Evolutionary conservation across 805 yeast genomes (phyloP), one percentile per base, ranked within the genome.

Genomic region (Candida broadrunensis): DNA sequence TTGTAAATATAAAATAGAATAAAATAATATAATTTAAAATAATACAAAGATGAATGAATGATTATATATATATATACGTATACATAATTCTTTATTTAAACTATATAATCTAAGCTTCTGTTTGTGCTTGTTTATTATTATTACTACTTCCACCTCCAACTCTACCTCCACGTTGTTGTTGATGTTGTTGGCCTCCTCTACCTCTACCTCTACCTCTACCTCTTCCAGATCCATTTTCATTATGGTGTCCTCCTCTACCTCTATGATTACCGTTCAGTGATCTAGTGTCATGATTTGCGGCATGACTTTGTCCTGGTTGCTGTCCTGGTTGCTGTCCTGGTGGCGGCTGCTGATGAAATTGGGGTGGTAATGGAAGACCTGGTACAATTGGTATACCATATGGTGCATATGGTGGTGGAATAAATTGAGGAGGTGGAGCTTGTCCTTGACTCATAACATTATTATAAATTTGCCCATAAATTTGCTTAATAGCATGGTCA

Each of bases 401-500:
- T 15, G 48, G 39, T 38, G 43, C 18, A 31, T 41, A 16, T 18
- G 14, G 37, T 33, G 18, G 16, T 23, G 43, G 43, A 5, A 15
- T 4, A n/a, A 25, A 39, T 11, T 15, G 27, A 23, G 38, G 47
- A 12, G 44, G 42, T 24, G 42, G 45, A 7, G 32, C 35, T 13
- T 41, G 42, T 3, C 73, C 73, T 38, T 68, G 69, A 46, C 50
- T 56, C 74, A 70, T 68, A 19, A 70, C 73, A 37, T 64, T 60
- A 37, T 65, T 63, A 51, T 68, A 69, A 31, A 70, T 70, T 43
- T 67, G 71, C 2, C 72, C 73, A 42, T 69, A 70, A 35, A 70
- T 60, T 43, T 63, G 71, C 48, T 66, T 64, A 42, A 69, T 64
- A 5, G 72, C 70, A 29, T 60, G 49, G 6, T 64, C 52, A 23